These are phyloP conservation scores for Wickerhamiella brachini DNA, from an alignment of 805 yeast species.

Conservation along the genomic window DNA sequence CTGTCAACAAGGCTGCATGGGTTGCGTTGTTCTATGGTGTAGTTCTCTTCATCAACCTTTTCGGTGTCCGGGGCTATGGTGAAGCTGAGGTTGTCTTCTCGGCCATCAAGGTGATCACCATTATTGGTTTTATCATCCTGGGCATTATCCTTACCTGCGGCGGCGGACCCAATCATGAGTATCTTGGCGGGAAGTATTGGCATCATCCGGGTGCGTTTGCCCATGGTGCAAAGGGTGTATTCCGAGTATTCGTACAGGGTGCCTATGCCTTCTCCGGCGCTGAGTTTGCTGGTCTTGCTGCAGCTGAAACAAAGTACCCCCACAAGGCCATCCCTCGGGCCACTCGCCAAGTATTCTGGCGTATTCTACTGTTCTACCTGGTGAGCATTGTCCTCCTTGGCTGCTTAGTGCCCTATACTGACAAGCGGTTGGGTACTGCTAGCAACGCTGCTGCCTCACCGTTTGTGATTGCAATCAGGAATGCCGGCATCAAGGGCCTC, in stretches of 20 bases:
- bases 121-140: conserved; percentile 46
- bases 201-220: conserved; percentile 46
- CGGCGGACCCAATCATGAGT: conserved; percentile 42
- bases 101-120: conserved; percentile 42
- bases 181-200: conserved; percentile 48
- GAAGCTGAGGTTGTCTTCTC: conserved; percentile 55
- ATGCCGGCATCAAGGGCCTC: conserved; percentile 52
- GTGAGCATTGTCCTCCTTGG: conserved; percentile 43
- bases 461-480: conserved; percentile 52
- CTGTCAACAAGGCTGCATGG: conserved; percentile 43
- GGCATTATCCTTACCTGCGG: conserved; percentile 43
- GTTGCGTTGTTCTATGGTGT: conserved; percentile 40
- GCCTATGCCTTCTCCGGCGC: conserved; percentile 63
- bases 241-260: conserved; percentile 51
- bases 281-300: conserved; percentile 59
- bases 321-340: conserved; percentile 56
- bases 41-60: conserved; percentile 34
- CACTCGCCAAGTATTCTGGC: conserved; percentile 72
- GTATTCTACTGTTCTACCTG: conserved; percentile 60
- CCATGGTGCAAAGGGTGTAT: conserved; percentile 52
- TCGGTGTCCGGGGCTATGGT: conserved; percentile 48
- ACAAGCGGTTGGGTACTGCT: conserved; percentile 30
- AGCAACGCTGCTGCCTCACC: conserved; percentile 55
- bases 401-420: conserved; percentile 57
- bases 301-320: conserved; percentile 63